phyloP scores from a whole-genome alignment of 1,284 basidiomycete species.

The Abortiporus biennis region DNA sequence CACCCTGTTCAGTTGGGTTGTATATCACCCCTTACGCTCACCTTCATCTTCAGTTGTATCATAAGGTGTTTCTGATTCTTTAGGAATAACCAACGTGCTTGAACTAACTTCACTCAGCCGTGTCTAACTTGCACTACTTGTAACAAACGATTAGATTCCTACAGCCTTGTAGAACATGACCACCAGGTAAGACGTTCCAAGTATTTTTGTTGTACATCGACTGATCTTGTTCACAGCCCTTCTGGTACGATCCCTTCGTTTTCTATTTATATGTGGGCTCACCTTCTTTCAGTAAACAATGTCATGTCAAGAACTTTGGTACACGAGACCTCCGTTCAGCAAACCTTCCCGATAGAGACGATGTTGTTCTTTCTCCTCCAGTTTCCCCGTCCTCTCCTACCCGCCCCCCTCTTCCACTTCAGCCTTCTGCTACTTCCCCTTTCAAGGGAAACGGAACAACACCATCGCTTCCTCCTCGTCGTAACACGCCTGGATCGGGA shows the following conservation, averaged over 20 bases:
- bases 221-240: constrained; percentile 37
- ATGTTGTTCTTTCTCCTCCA: constrained; percentile 18
- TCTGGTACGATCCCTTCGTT: constrained; percentile 42
- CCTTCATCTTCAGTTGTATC: constrained; percentile 53
- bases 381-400: constrained; percentile 16
- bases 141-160: constrained; percentile 69
- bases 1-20: neutral
- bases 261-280: constrained; percentile 1
- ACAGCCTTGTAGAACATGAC: constrained; percentile 69
- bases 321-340: constrained; percentile 68
- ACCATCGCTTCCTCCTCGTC: constrained; percentile 22
- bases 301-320: constrained; percentile 67
- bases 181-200: constrained; percentile 46
- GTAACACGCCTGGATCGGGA: constrained; percentile 23
- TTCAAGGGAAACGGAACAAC: constrained; percentile 7
- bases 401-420: constrained; percentile 19
- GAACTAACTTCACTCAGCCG: constrained; percentile 34
- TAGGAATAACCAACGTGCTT: constrained; percentile 2
- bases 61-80: constrained; percentile 46
- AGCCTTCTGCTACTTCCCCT: constrained; percentile 13
- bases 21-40: constrained; percentile 3
- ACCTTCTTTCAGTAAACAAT: constrained; percentile 52
- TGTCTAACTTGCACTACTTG: constrained; percentile 69
- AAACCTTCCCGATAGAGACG: constrained; percentile 53
- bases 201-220: constrained; percentile 2